A percentile compares a stretch with the other conserved stretches of the same genome.
phyloP scores from a whole-genome alignment of 768 basidiomycete genomes.

The Gautieria morchelliformis region DNA sequence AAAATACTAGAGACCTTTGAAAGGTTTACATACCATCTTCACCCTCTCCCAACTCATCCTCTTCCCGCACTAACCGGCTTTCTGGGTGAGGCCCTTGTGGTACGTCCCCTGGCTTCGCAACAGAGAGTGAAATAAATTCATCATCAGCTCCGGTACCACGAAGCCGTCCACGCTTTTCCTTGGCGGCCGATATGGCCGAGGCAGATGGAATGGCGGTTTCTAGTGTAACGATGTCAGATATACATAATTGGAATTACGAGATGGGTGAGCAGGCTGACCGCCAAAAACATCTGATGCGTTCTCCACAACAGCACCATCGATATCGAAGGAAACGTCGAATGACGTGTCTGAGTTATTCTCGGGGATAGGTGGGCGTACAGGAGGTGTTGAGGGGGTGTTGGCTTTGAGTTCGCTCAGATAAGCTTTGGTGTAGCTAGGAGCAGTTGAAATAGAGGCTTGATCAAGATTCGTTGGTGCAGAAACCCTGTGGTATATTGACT shows the following conservation, averaged over 20 bases:
- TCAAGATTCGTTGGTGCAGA: slow-evolving; percentile 39
- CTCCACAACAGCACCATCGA: slow-evolving; percentile 29
- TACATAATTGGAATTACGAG: slow-evolving; percentile 1
- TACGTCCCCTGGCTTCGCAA: slow-evolving; percentile 44
- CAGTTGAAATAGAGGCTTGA: slow-evolving; percentile 45
- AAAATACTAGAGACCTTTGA: not conserved
- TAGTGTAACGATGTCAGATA: slow-evolving; percentile 20
- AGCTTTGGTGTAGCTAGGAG: slow-evolving; percentile 61
- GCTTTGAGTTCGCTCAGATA: slow-evolving; percentile 75
- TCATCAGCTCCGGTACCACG: slow-evolving; percentile 39
- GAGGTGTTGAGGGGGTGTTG: slow-evolving; percentile 49
- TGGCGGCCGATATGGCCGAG: slow-evolving; percentile 62
- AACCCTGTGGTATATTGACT: slow-evolving; percentile 20
- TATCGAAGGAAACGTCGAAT: slow-evolving; percentile 16
- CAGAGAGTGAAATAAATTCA: slow-evolving; percentile 73
- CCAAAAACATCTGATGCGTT: slow-evolving; percentile 24
- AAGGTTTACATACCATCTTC: slow-evolving; percentile 57
- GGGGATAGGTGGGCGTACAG: slow-evolving; percentile 16
- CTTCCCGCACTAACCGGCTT: slow-evolving; percentile 73
- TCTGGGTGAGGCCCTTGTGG: slow-evolving; percentile 74
- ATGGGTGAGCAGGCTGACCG: slow-evolving; percentile 18
- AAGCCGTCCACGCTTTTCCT: slow-evolving; percentile 64
- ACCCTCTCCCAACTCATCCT: slow-evolving; percentile 80
- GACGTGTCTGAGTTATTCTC: slow-evolving; percentile 42
- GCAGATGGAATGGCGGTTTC: slow-evolving; percentile 55